Conservation (phyloP, 2,329 filamentous ascomycete genomes). For the Hysterium pulicare region DNA sequence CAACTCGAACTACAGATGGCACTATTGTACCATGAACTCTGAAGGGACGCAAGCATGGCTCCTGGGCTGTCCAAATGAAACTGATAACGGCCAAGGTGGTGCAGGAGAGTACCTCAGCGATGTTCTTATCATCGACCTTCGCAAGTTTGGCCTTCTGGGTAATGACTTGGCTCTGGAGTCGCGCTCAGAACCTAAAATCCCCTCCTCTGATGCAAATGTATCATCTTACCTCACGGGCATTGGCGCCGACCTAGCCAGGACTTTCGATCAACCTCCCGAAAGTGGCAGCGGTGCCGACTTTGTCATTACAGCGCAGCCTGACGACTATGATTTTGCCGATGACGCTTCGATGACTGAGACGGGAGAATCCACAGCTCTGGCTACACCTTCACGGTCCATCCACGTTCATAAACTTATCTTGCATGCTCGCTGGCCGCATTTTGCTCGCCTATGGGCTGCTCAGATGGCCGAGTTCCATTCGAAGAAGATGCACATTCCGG, state of each 20-base stretch:
- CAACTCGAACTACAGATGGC: conserved; percentile 88
- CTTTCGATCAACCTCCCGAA: conserved; percentile 85
- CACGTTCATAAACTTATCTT: conserved; percentile 94
- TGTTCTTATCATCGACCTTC: conserved; percentile 88
- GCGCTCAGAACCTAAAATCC: conserved; percentile 40
- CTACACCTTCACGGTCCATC: conserved; percentile 68
- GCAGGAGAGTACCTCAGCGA: conserved; percentile 93
- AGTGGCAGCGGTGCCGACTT: conserved; percentile 87
- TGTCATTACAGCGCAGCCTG: conserved; percentile 80
- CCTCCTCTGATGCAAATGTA: conserved; percentile 53
- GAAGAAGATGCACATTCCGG: conserved; percentile 95
- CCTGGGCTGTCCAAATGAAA: conserved; percentile 82
- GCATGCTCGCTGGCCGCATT: conserved; percentile 94
- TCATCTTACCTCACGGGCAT: conserved; percentile 59
- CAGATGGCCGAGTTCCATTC: conserved; percentile 98
- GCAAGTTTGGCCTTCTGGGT: conserved; percentile 85
- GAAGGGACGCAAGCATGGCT: conserved; percentile 96
- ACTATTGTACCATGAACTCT: conserved; percentile 94
- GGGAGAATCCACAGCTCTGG: conserved; percentile 28
- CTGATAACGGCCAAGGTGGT: conserved; percentile 61
- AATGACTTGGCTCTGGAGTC: conserved; percentile 58
- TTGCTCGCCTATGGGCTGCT: conserved; percentile 82
- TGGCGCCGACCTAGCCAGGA: conserved; percentile 77
- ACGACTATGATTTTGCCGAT: conserved; percentile 67
- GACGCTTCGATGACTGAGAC: conserved; percentile 50